Conservation (phyloP, 129 eudicot species). For the Calendula officinalis region DNA sequence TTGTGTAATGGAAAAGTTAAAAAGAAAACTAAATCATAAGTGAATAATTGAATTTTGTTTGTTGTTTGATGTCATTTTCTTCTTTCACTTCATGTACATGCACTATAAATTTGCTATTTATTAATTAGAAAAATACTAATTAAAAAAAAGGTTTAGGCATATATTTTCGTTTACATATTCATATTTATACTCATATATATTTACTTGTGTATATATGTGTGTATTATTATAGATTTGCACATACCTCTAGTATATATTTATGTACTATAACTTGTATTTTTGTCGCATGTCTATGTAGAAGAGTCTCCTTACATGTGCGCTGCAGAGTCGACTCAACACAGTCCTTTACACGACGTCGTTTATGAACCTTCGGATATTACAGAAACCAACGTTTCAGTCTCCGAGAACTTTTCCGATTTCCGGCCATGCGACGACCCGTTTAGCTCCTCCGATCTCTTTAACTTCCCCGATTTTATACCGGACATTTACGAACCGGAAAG, state of each 20-base stretch:
- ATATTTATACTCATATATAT: no score
- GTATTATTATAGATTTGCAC: no score
- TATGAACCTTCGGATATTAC: slow-evolving; percentile 8
- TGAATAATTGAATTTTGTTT: slow-evolving; percentile 9
- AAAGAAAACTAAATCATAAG: slow-evolving; percentile 57
- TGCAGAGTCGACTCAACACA: slow-evolving; percentile 40
- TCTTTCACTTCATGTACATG: slow-evolving; percentile 2
- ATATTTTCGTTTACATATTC: no score
- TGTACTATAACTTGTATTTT: no score
- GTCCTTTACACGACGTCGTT: slow-evolving; percentile 23
- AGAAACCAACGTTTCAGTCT: slow-evolving; percentile 12
- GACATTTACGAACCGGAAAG: slow-evolving; percentile 50
- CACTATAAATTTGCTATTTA: no score
- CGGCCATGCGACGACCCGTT: slow-evolving; percentile 34
- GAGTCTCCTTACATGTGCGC: no score
- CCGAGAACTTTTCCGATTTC: slow-evolving; percentile 32
- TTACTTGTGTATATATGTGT: no score
- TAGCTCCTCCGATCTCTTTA: slow-evolving; percentile 36
- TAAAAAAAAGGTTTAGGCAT: no score
- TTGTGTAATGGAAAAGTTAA: slow-evolving; percentile 70
- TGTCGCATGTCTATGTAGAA: no score
- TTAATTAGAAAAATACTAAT: no score
- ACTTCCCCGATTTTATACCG: slow-evolving; percentile 42
- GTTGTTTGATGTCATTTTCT: slow-evolving; percentile 22
- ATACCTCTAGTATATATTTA: no score